Evolutionary conservation across 23 red algal species (phyloP), one percentile per base, ranked within the genome.

Genomic region (Agarophyton chilense): DNA sequence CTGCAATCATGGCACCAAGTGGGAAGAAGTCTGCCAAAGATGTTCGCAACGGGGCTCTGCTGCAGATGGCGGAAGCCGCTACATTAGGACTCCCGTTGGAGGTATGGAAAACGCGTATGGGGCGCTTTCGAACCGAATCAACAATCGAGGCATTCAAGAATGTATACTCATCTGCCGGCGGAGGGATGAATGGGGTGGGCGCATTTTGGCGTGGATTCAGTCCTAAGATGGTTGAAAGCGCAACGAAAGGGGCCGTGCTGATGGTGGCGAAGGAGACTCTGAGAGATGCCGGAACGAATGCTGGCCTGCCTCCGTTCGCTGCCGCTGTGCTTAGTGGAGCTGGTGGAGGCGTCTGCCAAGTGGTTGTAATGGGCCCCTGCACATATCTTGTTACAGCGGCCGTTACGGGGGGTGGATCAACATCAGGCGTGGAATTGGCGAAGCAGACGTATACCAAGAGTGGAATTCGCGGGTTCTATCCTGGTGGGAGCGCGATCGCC

Each of bases 61-160:
- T 98, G 49, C 96, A 98, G 67, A 84, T 95, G 88, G 81, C 94
- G 55, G 96, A 98, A 63, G 96, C 92, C 7, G 92, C 96, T 21
- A 98, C 93, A 19, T 56, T 98, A 38, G 96, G 96, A n/a, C 93
- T 95, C 14, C 96, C 96, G 18, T 94, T 98, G 89, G 96, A 98
- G 82, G 96, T 98, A 25, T 95, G 93, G 77, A 98, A 98, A 62
- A 98, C 96, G 40, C 88, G 92, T 36, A 94, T 98, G 89, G 96
- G 91, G 21, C 87, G 91, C 47, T 92, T 92, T 56, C 88, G 96
- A 41, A 95, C 73, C 50, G 96, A 98, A 50, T 55, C 57, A 24
- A 95, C 89, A 29, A 41, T 92, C 9, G 21, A 77, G 18, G 96
- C 96, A 47, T 92, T 98, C 53, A 78, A 84, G 32, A 89, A 89